Evolutionary conservation across 768 basidiomycete species (phyloP).

Genomic region (Suillus hirtellus): DNA sequence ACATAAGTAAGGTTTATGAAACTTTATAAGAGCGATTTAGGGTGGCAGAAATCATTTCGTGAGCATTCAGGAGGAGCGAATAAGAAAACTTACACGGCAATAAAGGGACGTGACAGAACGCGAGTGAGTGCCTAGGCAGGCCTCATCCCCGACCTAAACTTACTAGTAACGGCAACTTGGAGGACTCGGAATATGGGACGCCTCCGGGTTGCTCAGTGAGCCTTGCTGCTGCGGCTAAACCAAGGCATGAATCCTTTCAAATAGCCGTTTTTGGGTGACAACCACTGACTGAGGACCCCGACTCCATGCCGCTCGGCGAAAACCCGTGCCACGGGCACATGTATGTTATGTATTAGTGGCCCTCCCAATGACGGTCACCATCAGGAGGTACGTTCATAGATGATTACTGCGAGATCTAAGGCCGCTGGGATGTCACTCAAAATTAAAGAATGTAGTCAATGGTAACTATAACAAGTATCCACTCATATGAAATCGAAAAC

Average conservation of each 20-base stretch:
- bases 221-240: no score
- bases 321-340: no score
- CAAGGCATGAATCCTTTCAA: neutral
- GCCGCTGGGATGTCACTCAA: neutral
- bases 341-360: neutral
- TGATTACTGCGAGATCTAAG: neutral
- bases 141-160: neutral
- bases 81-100: slow-evolving; percentile 13
- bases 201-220: no score
- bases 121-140: slow-evolving; percentile 21
- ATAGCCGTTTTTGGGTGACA: neutral
- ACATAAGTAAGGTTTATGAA: slow-evolving; percentile 27
- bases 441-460: neutral
- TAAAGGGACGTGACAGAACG: slow-evolving; percentile 10
- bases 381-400: neutral
- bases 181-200: neutral
- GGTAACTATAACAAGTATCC: neutral
- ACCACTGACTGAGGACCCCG: no score
- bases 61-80: slow-evolving; percentile 13
- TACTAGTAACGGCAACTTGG: slow-evolving; percentile 8
- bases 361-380: no score
- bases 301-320: no score
- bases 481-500: neutral
- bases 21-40: slow-evolving; percentile 31
- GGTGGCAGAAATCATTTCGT: slow-evolving; percentile 14